Conservation (phyloP, 148 eudicot species). For the Amaranthus hypochondriacus region DNA sequence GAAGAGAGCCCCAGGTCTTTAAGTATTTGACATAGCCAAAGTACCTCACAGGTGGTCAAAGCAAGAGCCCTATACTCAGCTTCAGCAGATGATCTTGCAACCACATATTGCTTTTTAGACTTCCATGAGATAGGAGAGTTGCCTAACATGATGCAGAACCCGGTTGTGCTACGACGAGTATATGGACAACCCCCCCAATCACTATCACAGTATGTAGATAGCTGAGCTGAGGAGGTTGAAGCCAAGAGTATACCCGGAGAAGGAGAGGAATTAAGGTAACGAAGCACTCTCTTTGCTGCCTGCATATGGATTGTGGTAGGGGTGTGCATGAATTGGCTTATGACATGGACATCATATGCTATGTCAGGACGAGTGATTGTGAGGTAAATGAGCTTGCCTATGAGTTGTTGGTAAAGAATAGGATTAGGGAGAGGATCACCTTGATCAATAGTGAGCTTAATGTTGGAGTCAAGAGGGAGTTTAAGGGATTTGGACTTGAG, state of each 20-base stretch:
- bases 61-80: neutral
- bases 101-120: neutral
- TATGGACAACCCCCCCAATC: neutral
- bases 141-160: neutral
- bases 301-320: neutral
- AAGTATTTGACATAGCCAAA: neutral
- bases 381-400: neutral
- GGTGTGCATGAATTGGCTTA: neutral
- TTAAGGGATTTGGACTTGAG: neutral
- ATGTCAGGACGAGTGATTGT: neutral
- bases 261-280: neutral
- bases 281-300: neutral
- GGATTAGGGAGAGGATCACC: neutral
- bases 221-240: neutral
- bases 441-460: neutral
- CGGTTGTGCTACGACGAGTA: neutral
- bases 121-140: neutral
- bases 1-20: neutral
- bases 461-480: neutral
- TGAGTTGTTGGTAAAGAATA: neutral
- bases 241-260: neutral
- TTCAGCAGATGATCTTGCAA: neutral
- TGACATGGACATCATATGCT: neutral
- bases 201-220: neutral
- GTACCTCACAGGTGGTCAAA: neutral